Conservation (phyloP, 441 rosid genomes). For the Arabidopsis lyrata region DNA sequence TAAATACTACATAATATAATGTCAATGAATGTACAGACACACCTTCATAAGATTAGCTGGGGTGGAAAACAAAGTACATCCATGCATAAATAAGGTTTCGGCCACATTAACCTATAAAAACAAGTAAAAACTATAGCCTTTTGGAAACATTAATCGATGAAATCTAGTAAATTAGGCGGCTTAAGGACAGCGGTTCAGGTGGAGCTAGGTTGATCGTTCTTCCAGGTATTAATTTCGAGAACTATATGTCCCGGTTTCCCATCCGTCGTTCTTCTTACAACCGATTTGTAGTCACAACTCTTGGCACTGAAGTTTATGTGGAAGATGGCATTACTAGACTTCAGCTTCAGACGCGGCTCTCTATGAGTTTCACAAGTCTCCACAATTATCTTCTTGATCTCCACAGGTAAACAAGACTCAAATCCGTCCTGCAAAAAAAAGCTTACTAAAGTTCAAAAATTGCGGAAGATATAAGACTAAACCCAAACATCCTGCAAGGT, state of each 20-base stretch:
- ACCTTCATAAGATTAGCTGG: too few relatives aligned
- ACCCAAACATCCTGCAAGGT: neutral
- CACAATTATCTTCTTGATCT: neutral
- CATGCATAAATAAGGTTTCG: too few relatives aligned
- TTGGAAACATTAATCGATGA: too few relatives aligned
- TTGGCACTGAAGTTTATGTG: neutral
- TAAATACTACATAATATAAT: too few relatives aligned
- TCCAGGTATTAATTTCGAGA: neutral
- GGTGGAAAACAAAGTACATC: too few relatives aligned
- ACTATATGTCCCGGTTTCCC: neutral
- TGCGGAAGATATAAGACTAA: neutral
- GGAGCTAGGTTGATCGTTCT: neutral
- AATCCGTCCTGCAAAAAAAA: neutral
- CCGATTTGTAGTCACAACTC: neutral
- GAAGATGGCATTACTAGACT: constrained; percentile 9
- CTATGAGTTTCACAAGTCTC: constrained; percentile 3
- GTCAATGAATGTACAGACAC: too few relatives aligned
- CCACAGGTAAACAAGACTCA: neutral
- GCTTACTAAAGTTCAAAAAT: neutral
- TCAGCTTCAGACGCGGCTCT: neutral
- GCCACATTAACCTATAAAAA: too few relatives aligned
- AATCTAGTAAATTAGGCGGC: too few relatives aligned
- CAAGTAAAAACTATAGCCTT: too few relatives aligned
- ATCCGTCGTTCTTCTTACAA: neutral
- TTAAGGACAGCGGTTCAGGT: neutral